Base-by-base conservation (phyloP, 2,329 filamentous ascomycete species). In the Fusarium newnesense region DNA sequence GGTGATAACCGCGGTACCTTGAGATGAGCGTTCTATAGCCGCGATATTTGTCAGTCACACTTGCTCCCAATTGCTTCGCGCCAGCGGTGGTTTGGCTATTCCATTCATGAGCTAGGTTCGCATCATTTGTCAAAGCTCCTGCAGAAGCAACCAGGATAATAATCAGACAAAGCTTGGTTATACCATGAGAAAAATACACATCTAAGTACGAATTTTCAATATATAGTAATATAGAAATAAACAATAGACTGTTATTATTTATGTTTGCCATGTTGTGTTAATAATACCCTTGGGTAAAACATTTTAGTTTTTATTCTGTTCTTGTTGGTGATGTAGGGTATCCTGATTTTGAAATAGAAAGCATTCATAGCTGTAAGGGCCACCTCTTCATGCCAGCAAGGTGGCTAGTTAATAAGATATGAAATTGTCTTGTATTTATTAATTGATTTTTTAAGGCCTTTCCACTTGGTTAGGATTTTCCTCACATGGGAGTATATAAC, bases 161-260 rank as follows among this genome's bases (percentile, higher is more conserved):
- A 4, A 4, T 12, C 8, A 13, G 4, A 18, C 6, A 19, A 1
- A 34, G 8, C 1, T 5, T 4, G 2, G 12, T 34, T n/a, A 10
- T n/a, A 12, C 1, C 1, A 12, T 4, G 3, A 2, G n/a, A 7
- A 18, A 8, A 24, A 32, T 18, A 7, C 6, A 9, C 0, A 49
- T n/a, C 3, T 2, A 12, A 7, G 9, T 16, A 4, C 7, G 5
- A 18, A 1, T 5, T 34, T 2, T 2, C 5, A 9, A 3, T 0
- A 18, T 2, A 13, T 19, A 0, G 18, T 13, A 2, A 13, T 34
- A 9, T 19, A 13, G 13, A 2, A 13, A 19, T 18, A 18, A 34
- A 10, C 0, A 18, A 8, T n/a, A 7, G 11, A 19, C 5, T 9
- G 2, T 10, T 19, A 5, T 47, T 18, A 0, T 24, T 2, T 5